Conservation (phyloP, 1,284 basidiomycete genomes). For the Apiotrichum sp. region DNA sequence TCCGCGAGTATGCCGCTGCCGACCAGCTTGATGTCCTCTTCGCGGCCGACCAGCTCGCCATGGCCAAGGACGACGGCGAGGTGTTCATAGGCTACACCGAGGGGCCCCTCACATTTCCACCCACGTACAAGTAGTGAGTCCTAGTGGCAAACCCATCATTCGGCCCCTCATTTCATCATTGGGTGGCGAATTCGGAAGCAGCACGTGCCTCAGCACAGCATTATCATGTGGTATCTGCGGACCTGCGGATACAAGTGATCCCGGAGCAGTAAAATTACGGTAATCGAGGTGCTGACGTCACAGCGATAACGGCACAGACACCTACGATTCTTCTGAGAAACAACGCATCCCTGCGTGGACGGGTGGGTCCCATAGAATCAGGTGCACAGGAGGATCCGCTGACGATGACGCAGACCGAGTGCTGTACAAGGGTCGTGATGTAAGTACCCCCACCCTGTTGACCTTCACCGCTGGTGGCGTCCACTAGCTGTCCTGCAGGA, state of each 20-base stretch:
- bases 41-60: conserved; percentile 74
- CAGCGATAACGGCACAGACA: conserved; percentile 56
- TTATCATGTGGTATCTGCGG: too few relatives aligned
- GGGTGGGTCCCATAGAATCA: conserved; percentile 51
- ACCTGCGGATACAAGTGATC: too few relatives aligned
- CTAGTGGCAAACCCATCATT: not conserved
- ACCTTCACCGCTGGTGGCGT: too few relatives aligned
- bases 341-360: conserved; percentile 96
- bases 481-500: too few relatives aligned
- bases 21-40: conserved; percentile 69
- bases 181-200: too few relatives aligned
- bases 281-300: not conserved
- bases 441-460: conserved; percentile 56
- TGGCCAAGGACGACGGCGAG: conserved; percentile 60
- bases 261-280: too few relatives aligned
- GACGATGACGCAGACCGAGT: conserved; percentile 64
- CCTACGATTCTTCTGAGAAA: conserved; percentile 94
- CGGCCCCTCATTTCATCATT: too few relatives aligned
- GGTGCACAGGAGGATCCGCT: not conserved
- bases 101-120: conserved; percentile 70
- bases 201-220: too few relatives aligned
- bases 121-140: conserved; percentile 49
- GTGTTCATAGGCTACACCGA: conserved; percentile 84
- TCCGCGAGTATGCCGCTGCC: conserved; percentile 57
- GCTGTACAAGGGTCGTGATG: conserved; percentile 65